A percentile compares a stretch with the other conserved stretches of the same genome.
Evolutionary conservation across 75 land plant genomes (phyloP).

Genomic region (Chamaecyparis obtusa): DNA sequence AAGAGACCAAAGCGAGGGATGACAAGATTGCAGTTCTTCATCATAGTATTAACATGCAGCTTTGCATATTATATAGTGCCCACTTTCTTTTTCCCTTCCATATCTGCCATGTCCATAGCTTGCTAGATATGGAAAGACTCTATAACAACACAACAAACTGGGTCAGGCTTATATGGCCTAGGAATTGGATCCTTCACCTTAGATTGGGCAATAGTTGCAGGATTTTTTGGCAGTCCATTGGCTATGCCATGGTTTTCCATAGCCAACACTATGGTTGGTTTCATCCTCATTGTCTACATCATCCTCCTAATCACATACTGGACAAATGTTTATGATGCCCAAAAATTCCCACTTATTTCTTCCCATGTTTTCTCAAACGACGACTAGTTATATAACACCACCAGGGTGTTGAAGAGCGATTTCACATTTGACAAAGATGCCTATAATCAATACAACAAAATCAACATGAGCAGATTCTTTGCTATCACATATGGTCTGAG

Average conservation of each 20-base stretch:
- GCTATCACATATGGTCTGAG: slow-evolving; percentile 21
- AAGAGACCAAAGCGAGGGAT: slow-evolving; percentile 39
- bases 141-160: slow-evolving; percentile 29
- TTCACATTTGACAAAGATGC: slow-evolving; percentile 16
- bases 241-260: slow-evolving; percentile 62
- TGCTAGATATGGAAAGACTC: slow-evolving; percentile 31
- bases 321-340: slow-evolving; percentile 20
- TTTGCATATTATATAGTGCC: slow-evolving; percentile 70
- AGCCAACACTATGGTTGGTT: slow-evolving; percentile 55
- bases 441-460: background rate
- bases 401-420: slow-evolving; percentile 6
- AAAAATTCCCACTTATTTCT: slow-evolving; percentile 30
- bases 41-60: slow-evolving; percentile 41
- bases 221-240: slow-evolving; percentile 57
- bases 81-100: slow-evolving; percentile 45
- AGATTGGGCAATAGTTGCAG: slow-evolving; percentile 59
- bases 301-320: slow-evolving; percentile 28
- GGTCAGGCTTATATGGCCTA: slow-evolving; percentile 28
- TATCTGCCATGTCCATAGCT: slow-evolving; percentile 34
- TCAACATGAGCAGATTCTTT: slow-evolving; percentile 22
- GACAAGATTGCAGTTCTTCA: slow-evolving; percentile 65
- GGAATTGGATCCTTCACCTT: slow-evolving; percentile 51
- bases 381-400: slow-evolving; percentile 9
- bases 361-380: slow-evolving; percentile 5
- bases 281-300: slow-evolving; percentile 46